A percentile compares a stretch with the other conserved stretches of the same genome.
These are phyloP conservation scores for Fraxinus sp. DNA, from an alignment of 305 asterid genomes.

Conservation along the genomic window DNA sequence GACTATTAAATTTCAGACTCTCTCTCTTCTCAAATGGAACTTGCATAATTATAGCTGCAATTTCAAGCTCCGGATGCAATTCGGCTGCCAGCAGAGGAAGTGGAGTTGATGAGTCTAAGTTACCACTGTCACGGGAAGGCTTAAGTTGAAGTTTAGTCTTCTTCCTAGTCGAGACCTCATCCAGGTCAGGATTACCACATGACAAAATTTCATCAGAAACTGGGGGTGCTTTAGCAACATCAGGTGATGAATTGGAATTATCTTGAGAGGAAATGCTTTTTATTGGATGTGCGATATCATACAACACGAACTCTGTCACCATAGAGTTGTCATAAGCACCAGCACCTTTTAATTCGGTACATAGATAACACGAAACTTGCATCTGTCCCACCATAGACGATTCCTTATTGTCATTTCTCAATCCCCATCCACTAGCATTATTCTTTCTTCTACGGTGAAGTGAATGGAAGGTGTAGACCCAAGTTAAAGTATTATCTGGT, in stretches of 20 bases:
- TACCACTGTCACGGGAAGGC: conserved; percentile 26
- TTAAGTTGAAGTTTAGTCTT: conserved; percentile 33
- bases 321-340: conserved; percentile 58
- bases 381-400: conserved; percentile 65
- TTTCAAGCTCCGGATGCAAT: conserved; percentile 62
- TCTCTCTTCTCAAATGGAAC: conserved; percentile 72
- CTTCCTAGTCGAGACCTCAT: conserved; percentile 28
- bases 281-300: conserved; percentile 55
- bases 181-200: conserved; percentile 25
- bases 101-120: conserved; percentile 20
- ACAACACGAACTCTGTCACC: conserved; percentile 78
- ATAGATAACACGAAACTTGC: conserved; percentile 64
- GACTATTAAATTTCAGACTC: conserved; percentile 55
- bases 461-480: conserved; percentile 83
- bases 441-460: conserved; percentile 59
- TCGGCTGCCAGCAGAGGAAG: conserved; percentile 44
- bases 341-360: conserved; percentile 53
- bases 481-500: conserved; percentile 48
- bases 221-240: conserved; percentile 33
- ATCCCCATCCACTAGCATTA: conserved; percentile 66
- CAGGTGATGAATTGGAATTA: conserved; percentile 41
- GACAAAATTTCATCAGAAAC: conserved; percentile 35
- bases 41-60: conserved; percentile 69
- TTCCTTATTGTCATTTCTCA: conserved; percentile 47
- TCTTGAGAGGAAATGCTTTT: conserved; percentile 47